Evolutionary conservation across 108 stramenopile species (phyloP), one percentile per base, ranked within the genome.

Genomic region (Nannochloropsis granulata): DNA sequence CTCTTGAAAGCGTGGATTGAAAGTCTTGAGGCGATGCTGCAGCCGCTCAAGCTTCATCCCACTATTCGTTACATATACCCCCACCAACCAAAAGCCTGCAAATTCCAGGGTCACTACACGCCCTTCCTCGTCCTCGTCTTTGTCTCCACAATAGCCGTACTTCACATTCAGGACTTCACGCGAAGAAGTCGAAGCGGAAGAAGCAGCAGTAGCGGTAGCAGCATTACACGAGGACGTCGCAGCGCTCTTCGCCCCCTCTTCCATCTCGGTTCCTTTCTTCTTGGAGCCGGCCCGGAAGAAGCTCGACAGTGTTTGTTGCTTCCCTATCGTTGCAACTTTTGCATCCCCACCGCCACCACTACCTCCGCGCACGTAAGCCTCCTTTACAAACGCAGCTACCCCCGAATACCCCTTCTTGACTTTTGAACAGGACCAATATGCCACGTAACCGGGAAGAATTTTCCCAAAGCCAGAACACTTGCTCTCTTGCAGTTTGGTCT

Each of bases 371-470:
- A 71, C 56, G 79, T 44, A 16, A 24, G 43, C 44, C 24, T 87
- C 84, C 13, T 83, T 23, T 56, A 90, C 88, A 87, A 97, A 97
- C 42, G 95, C 94, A 34, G 94, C 96, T 2, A 95, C 95, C 25
- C 98, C 98, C 24, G 96, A 93, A 91, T 99, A 99, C 21, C 98
- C 98, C 84, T 97, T 98, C 91, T 96, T 98, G 71, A 86, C 93
- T 11, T 92, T 94, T 14, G 93, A 93, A 86, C 94, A 97, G 83
- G 90, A 92, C 86, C 91, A 99, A 88, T 95, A 89, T 43, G 92
- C 90, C 23, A 93, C 92, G 89, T 96, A 99, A 12, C 94, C 96
- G 8, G 91, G 87, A 45, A 93, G 90, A 13, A 94, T 45, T 45
- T 84, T 82, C 5, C n/a, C 11, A 11, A 71, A 71, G 56, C 21